Evolutionary conservation across 192 early-diverging fungal species (phyloP), one percentile per base, ranked within the genome.

Genomic region (Coemansia guatemalensis): DNA sequence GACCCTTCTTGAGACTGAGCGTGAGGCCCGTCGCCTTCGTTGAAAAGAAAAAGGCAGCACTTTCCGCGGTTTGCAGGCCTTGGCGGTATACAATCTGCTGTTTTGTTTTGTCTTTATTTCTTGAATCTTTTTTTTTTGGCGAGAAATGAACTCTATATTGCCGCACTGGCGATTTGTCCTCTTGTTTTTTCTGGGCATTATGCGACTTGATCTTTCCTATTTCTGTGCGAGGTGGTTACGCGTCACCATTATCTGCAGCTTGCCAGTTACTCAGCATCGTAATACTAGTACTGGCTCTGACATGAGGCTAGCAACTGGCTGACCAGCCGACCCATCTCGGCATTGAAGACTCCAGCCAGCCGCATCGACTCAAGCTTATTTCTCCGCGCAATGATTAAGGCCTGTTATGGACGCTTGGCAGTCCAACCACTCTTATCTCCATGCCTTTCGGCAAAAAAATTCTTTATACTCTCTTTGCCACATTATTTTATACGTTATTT

Each of bases 11-110:
- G 97, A 99, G 84, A 95, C 95, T 62, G 97, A 99, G 85, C 95
- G 97, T 88, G 97, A 99, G 82, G 97, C 97, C 72, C 90, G 96
- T 74, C 92, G 96, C 82, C 93, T 99, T 72, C 91, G 96, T 84
- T 98, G 92, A 95, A 60, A 39, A 48, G 95, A 60, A 39, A 48
- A 27, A 60, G 5, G 33, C 39, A 44, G 1, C 52, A 21, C 8
- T 53, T 53, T 44, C 14, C 3, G 39, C 14, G 14, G 39, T 44
- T 44, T 44, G 39, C 3, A 44, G 39, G 39, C 39, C 39, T 44
- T 44, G 39, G 39, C 39, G 12, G 8, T 44, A 44, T 44, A 44
- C 39, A 17, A 44, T 44, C 39, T 44, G 39, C 26, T 48, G 47
- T 47, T 35, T 59, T 23, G 32, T 56, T 56, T 56, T 56, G 32